phyloP scores from a whole-genome alignment of 345 rosid species.

The Fremontodendron californicum region DNA sequence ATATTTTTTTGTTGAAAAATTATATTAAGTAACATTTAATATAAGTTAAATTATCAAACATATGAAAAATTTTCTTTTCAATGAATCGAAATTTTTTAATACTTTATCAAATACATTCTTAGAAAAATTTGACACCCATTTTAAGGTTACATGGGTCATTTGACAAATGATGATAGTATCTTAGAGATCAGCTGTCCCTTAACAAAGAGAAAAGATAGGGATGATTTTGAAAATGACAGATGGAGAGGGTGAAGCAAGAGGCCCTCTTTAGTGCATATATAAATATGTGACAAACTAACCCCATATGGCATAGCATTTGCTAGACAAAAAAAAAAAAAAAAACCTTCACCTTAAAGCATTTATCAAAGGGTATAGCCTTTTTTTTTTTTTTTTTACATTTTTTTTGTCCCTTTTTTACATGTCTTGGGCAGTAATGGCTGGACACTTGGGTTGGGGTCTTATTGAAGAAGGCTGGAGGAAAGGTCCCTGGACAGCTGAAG shows the following conservation, averaged over 20 bases:
- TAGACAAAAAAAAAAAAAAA: not conserved
- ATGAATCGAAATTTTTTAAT: too few species aligned
- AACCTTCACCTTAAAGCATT: not conserved
- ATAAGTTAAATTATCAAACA: too few species aligned
- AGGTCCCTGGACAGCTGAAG: conserved; percentile 95
- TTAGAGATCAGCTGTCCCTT: conserved; percentile 20
- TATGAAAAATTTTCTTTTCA: too few species aligned
- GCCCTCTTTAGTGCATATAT: conserved; percentile 31
- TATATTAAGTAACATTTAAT: too few species aligned
- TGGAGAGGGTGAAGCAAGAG: conserved; percentile 2
- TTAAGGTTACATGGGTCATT: conserved; percentile 16
- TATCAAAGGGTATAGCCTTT: conserved; percentile 5
- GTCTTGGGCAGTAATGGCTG: conserved; percentile 71
- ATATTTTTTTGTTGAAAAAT: too few species aligned
- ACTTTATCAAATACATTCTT: too few species aligned
- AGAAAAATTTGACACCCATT: not conserved
- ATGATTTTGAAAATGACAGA: conserved; percentile 39
- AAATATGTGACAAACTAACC: conserved; percentile 46
- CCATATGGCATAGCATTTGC: conserved; percentile 38
- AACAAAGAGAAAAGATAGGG: conserved; percentile 19
- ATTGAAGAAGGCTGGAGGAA: conserved; percentile 81
- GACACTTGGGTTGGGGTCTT: conserved; percentile 54
- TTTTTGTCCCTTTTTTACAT: conserved; percentile 16
- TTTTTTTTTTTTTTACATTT: not conserved
- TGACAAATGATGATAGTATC: conserved; percentile 27